phyloP scores from a whole-genome alignment of 140 eudicot species.

The Senecio squalidus region DNA sequence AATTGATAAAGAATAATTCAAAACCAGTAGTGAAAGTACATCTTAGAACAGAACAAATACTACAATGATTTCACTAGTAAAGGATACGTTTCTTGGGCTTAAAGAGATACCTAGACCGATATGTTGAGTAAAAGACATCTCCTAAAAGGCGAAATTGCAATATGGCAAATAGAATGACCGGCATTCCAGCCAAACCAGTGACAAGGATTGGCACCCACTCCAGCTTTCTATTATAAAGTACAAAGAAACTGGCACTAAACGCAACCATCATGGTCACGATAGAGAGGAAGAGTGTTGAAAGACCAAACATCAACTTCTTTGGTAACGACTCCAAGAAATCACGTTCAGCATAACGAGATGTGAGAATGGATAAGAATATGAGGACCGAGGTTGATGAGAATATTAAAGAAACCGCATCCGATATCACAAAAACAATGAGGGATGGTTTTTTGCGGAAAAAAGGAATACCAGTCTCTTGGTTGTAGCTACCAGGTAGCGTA shows the following conservation, averaged over 20 bases:
- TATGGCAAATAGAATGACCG: constrained; percentile 28
- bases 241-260: constrained; percentile 36
- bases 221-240: constrained; percentile 19
- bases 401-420: constrained; percentile 40
- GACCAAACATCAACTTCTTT: constrained; percentile 35
- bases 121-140: constrained; percentile 30
- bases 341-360: constrained; percentile 38
- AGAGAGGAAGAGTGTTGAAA: constrained; percentile 39
- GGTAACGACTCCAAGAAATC: constrained; percentile 45
- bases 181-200: constrained; percentile 26
- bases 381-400: constrained; percentile 38
- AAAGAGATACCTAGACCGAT: constrained; percentile 25
- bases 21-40: neutral
- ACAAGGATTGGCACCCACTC: constrained; percentile 26
- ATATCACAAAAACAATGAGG: constrained; percentile 34
- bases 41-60: neutral
- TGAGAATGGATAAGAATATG: constrained; percentile 52
- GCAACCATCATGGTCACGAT: constrained; percentile 47
- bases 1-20: neutral
- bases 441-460: constrained; percentile 21
- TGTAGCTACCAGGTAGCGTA: constrained; percentile 56
- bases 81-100: constrained; percentile 23
- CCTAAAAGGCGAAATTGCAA: constrained; percentile 36
- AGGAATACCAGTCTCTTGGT: constrained; percentile 33
- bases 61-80: constrained; percentile 9